Evolutionary conservation across 192 early-diverging fungal genomes (phyloP).

Genomic region (Backusella westeae): DNA sequence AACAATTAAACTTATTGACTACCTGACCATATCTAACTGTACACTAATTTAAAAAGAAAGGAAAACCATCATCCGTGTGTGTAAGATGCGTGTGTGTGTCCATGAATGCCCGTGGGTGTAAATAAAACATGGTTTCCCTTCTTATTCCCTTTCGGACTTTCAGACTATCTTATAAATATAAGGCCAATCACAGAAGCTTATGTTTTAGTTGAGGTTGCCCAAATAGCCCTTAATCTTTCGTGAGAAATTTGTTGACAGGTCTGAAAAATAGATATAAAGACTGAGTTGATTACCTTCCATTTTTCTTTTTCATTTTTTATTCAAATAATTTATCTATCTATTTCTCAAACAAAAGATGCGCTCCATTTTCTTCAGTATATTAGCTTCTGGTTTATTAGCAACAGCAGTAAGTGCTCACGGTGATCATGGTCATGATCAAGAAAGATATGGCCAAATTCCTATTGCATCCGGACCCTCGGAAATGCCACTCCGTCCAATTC

Average conservation of each 20-base stretch:
- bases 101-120: not conserved
- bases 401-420: slow-evolving; percentile 13
- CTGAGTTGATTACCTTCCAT: not conserved
- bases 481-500: slow-evolving; percentile 17
- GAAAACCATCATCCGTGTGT: not conserved
- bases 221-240: not conserved
- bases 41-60: not conserved
- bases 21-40: not conserved
- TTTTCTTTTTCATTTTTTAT: not conserved
- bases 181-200: not conserved
- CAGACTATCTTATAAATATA: not conserved
- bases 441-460: slow-evolving; percentile 17
- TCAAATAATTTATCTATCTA: not conserved
- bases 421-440: slow-evolving; percentile 10
- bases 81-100: not conserved
- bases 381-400: not conserved
- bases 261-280: not conserved
- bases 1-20: not conserved
- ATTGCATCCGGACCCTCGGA: slow-evolving; percentile 15
- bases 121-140: not conserved
- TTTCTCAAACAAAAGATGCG: not conserved
- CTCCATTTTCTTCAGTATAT: not conserved
- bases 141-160: not conserved
- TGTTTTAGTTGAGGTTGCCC: not conserved
- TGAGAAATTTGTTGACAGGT: not conserved